Percentiles rank a stretch among this genome's conserved stretches.
Conservation (phyloP, 345 rosid genomes). For the Citrus maxima region DNA sequence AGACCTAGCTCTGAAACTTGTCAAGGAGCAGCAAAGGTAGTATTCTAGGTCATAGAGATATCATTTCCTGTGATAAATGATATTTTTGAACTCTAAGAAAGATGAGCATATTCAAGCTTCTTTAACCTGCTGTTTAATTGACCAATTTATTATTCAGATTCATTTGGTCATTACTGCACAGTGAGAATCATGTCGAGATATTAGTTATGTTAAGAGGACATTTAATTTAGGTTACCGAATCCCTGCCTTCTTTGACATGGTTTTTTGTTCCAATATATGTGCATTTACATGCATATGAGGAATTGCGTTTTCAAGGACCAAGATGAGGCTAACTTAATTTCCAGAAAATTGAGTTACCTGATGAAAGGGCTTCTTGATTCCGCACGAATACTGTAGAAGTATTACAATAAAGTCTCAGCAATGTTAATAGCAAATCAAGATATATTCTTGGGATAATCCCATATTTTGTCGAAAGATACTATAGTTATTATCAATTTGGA, state of each 20-base stretch:
- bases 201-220: neutral
- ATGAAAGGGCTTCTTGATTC: no score
- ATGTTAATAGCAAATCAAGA: neutral
- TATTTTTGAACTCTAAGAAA: neutral
- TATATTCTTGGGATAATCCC: neutral
- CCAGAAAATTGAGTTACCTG: neutral
- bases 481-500: neutral
- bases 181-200: neutral
- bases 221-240: no score
- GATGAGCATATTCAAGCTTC: neutral
- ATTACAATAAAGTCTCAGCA: neutral
- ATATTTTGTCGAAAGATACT: neutral
- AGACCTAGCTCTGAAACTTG: slow-evolving; percentile 55
- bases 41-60: neutral
- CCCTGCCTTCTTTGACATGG: neutral
- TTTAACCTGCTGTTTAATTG: neutral
- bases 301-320: neutral
- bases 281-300: neutral
- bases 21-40: slow-evolving; percentile 80
- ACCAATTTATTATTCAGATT: neutral
- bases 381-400: no score
- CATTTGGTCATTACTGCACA: neutral
- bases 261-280: neutral
- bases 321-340: neutral
- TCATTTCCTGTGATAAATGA: neutral